Conservation (phyloP, 225 moss, liverwort and hornwort genomes). For the Thuidium tamariscinum region DNA sequence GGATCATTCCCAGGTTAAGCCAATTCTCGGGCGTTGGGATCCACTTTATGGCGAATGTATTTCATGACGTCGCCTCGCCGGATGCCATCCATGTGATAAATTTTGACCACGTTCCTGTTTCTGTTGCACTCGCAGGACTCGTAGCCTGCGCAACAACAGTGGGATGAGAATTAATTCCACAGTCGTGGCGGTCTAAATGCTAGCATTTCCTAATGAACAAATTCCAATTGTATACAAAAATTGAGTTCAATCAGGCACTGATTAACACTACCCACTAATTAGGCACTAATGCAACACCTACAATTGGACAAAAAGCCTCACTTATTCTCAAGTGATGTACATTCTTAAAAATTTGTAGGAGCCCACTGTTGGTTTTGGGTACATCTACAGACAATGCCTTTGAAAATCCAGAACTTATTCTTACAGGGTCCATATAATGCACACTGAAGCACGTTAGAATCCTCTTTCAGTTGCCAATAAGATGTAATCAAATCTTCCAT, state of each 20-base stretch:
- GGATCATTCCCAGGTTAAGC: neutral
- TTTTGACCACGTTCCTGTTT: constrained; percentile 15
- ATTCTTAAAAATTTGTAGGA: neutral
- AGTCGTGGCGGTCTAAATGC: neutral
- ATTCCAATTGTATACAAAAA: neutral
- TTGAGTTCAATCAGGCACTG: neutral
- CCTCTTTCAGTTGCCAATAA: neutral
- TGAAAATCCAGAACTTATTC: neutral
- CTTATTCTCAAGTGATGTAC: neutral
- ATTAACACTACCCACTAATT: neutral
- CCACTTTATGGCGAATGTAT: constrained; percentile 3
- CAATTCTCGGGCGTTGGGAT: constrained; percentile 18
- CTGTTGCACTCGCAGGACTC: constrained; percentile 19
- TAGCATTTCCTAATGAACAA: neutral
- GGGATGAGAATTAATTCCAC: neutral
- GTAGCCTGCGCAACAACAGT: neutral
- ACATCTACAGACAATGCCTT: neutral
- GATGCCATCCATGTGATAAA: constrained; percentile 11
- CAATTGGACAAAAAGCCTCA: neutral
- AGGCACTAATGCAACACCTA: neutral
- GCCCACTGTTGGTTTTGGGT: neutral
- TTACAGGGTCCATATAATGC: too few species aligned
- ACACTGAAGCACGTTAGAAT: neutral
- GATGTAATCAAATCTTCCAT: neutral
- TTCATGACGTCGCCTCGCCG: constrained; percentile 3